Evolutionary conservation across 805 yeast genomes (phyloP), one percentile per base, ranked within the genome.

Genomic region (Candida loeiensis): DNA sequence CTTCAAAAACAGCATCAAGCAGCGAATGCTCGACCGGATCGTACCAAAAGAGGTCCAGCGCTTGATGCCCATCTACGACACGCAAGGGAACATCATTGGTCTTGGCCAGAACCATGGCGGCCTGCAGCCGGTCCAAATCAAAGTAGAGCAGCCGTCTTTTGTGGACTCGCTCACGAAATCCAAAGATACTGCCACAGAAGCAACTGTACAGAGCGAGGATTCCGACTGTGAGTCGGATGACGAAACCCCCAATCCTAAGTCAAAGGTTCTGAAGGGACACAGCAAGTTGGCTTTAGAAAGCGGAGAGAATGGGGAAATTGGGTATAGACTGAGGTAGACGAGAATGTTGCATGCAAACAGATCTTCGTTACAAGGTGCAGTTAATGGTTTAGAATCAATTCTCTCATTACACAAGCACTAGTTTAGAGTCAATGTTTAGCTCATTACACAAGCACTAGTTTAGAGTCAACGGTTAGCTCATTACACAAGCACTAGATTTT

Each of bases 1-100:
- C 25, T 7, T 43, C 20, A 43, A 43, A 29, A 43, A 28, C 17
- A 34, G 43, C 16, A 29, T 43, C 36, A 43, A 43, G 34, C 46
- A 44, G 22, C 40, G 35, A 12, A 20, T 40, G 13, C 21, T 44
- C 5, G 39, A 44, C 32, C 14, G 39, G 4, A 28, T 44, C 15
- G 28, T 44, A 6, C 37, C 46, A 16, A 40, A 34, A 13, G 41
- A 40, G 20, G 37, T 40, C 11, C 44, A 40, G n/a, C 33, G 40
- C 20, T 24, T 38, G 24, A 34, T 29, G 24, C 43, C 43, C 4
- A 31, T 41, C 2, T 24, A 25, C 14, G 45, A 41, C 29, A 34
- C 32, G 4, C 18, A 28, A 3, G 45, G 45, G 13, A 35, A 41
- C 19, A 37, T 41, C 11, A 25, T 38, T 11, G 45, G 41, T 6